Evolutionary conservation across 192 early-diverging fungal species (phyloP), one percentile per base, ranked within the genome.

Genomic region (Entomortierella parvispora): DNA sequence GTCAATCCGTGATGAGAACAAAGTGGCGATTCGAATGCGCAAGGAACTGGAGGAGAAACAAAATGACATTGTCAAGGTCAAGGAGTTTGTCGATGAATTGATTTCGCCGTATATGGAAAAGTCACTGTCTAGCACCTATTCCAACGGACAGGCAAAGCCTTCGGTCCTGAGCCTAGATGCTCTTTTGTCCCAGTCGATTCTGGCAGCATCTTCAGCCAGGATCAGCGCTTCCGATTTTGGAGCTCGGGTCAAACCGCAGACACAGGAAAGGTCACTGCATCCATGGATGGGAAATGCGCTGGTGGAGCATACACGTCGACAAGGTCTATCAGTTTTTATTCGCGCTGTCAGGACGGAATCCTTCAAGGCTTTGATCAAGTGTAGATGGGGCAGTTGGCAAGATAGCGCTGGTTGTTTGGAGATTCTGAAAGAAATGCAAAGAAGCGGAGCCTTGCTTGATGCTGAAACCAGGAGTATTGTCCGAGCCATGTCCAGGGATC

Each of bases 381-480:
- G 60, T 62, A 59, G 74, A 5, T 77, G 74, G 74, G 55, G 68
- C 26, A 50, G 34, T 2, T 77, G 60, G 59, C 58, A 52, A 8
- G 74, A 77, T 40, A 65, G 74, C 15, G 48, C 66, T 2, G 74
- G 74, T 15, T 77, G 74, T 51, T 55, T 77, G 8, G 65, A 64
- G 65, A 68, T 77, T 9, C 34, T 77, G 59, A 68, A 64, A 43
- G 65, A 77, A 47, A 77, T 77, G 74, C 74, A 64, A 49, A 51
- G 61, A 3, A 77, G 42, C 45, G 74, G 74, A 42, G 74, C 74
- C 3, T 29, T 68, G 48, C 48, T 77, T 17, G 74, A 77, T 61
- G 28, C 32, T 2, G 65, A 77, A 8, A 77, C 66, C 6, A 49
- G 33, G 48, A 42, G 53, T 40, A 7, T 77, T 15, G 55, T 77